Evolutionary conservation across 2,329 filamentous ascomycete genomes (phyloP).

Genomic region (Aspergillus quadricinctus): DNA sequence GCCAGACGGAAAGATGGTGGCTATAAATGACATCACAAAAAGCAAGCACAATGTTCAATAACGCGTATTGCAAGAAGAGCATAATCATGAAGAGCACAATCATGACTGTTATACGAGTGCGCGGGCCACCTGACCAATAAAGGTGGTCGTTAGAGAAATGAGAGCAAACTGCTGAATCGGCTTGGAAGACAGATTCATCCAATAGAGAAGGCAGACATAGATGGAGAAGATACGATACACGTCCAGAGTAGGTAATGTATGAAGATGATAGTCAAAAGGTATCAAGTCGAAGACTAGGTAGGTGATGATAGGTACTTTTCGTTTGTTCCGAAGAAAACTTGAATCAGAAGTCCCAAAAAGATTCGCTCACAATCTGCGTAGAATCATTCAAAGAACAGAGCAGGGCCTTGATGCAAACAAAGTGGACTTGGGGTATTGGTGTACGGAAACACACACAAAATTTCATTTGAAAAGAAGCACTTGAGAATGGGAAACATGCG

Average conservation of each 20-base stretch:
- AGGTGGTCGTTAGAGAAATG: constrained; percentile 10
- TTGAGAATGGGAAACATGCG: constrained; percentile 30
- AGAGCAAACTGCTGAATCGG: constrained; percentile 7
- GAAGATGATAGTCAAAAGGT: constrained; percentile 15
- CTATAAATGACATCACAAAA: constrained; percentile 8
- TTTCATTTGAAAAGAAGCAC: constrained; percentile 40
- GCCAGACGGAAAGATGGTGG: constrained; percentile 5
- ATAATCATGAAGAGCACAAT: background rate
- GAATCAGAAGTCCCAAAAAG: constrained; percentile 29
- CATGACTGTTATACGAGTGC: constrained; percentile 1
- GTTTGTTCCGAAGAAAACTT: constrained; percentile 30
- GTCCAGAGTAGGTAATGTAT: constrained; percentile 16
- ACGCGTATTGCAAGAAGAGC: background rate
- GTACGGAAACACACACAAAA: constrained; percentile 39
- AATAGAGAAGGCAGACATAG: constrained; percentile 13
- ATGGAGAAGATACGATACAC: constrained; percentile 23
- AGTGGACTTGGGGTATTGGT: constrained; percentile 42
- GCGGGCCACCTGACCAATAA: constrained; percentile 1
- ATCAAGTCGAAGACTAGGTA: constrained; percentile 18
- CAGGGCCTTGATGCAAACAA: constrained; percentile 30
- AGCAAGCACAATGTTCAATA: background rate
- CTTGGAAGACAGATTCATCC: constrained; percentile 11
- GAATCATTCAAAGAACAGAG: constrained; percentile 26
- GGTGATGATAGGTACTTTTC: constrained; percentile 30
- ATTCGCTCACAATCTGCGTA: constrained; percentile 24